phyloP scores from a whole-genome alignment of 2,329 filamentous ascomycete genomes.

The Sclerotinia spermophila region DNA sequence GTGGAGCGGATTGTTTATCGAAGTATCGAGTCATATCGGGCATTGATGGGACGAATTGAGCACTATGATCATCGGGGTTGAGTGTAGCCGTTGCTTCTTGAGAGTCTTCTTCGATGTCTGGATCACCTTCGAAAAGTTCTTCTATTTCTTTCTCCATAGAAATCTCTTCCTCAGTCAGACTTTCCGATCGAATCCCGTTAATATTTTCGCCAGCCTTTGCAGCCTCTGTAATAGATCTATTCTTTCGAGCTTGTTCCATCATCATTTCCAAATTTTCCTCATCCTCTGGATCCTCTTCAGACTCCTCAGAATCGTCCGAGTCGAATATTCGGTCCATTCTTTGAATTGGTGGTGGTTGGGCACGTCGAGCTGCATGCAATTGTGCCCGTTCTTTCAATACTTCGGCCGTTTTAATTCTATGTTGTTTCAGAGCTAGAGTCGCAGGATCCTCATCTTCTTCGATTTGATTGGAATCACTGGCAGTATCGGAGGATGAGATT shows the following conservation, averaged over 20 bases:
- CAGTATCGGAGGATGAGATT: not conserved
- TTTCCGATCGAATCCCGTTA: not conserved
- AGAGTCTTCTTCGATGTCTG: not conserved
- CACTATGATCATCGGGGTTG: slow-evolving; percentile 1
- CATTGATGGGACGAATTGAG: not conserved
- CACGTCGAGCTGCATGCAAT: not conserved
- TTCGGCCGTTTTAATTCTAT: not conserved
- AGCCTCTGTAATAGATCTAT: not conserved
- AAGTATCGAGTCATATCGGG: slow-evolving; percentile 4
- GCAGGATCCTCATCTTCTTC: not conserved
- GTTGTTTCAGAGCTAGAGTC: not conserved
- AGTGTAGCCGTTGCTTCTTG: not conserved
- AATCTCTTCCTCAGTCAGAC: not conserved
- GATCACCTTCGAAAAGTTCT: not conserved
- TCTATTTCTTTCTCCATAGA: not conserved
- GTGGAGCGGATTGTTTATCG: not conserved
- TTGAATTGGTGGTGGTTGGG: not conserved
- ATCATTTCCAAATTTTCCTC: slow-evolving; percentile 6
- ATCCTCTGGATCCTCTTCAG: slow-evolving; percentile 26
- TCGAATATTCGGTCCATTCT: not conserved
- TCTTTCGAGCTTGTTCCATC: not conserved
- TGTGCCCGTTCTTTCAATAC: not conserved
- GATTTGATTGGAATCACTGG: not conserved
- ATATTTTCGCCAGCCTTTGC: not conserved
- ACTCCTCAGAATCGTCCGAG: slow-evolving; percentile 14